Conservation (phyloP, 192 early-diverging fungal genomes). For the Coemansia javaensis region DNA sequence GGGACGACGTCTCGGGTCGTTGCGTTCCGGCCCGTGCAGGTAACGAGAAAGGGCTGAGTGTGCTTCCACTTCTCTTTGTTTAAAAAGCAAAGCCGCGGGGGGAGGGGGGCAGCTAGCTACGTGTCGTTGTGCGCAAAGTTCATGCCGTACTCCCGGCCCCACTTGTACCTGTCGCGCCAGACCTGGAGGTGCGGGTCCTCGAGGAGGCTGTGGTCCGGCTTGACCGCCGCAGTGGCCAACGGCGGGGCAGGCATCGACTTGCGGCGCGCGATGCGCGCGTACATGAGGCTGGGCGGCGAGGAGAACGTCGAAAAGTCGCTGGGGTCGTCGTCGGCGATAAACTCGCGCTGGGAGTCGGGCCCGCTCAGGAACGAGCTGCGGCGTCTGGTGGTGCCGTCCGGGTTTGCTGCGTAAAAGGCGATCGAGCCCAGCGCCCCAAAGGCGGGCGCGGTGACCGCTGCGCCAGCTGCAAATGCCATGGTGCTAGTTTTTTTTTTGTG, state of each 20-base stretch:
- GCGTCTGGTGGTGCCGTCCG: conserved; percentile 2
- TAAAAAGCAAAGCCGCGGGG: no score
- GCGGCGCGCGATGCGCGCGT: conserved; percentile 14
- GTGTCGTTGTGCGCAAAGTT: conserved; percentile 49
- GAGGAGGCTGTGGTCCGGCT: conserved; percentile 35
- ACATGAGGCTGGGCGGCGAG: conserved; percentile 21
- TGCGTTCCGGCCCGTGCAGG: conserved; percentile 18
- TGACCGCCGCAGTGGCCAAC: not conserved
- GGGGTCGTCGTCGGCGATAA: conserved; percentile 39
- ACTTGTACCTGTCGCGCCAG: conserved; percentile 47
- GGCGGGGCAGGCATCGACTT: conserved; percentile 6
- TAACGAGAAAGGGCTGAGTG: no score
- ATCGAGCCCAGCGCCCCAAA: conserved; percentile 34
- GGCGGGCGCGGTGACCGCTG: conserved; percentile 43
- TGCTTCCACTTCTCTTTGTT: no score
- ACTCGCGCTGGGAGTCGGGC: conserved; percentile 23
- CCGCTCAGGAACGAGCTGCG: conserved; percentile 15
- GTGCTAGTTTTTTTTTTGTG: not conserved
- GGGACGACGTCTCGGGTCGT: conserved; percentile 27
- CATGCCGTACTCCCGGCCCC: conserved; percentile 45
- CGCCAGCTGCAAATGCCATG: conserved; percentile 50
- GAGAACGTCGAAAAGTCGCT: conserved; percentile 46
- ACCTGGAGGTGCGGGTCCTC: conserved; percentile 43
- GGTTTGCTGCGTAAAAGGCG: conserved; percentile 30
- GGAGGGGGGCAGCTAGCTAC: not conserved